These are phyloP conservation scores for Paraphaeosphaeria minitans DNA, from an alignment of 2,329 filamentous ascomycete species.

Conservation along the genomic window DNA sequence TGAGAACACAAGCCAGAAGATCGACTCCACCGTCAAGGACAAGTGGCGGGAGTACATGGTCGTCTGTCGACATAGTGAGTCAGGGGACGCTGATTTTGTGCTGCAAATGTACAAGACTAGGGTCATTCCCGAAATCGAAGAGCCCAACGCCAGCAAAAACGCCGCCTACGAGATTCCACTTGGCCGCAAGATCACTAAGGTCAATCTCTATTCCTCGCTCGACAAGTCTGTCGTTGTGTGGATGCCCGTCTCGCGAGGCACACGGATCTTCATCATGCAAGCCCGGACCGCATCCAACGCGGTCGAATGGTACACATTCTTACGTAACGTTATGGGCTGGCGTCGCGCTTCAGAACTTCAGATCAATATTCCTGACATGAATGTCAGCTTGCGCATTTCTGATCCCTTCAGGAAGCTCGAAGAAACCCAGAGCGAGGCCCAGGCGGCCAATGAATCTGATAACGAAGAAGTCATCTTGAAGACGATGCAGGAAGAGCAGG, in stretches of 20 bases:
- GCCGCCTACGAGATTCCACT: constrained; percentile 64
- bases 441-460: constrained; percentile 51
- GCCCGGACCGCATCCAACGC: constrained; percentile 65
- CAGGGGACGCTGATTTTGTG: constrained; percentile 60
- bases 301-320: constrained; percentile 72
- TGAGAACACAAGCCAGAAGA: constrained; percentile 65
- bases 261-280: constrained; percentile 64
- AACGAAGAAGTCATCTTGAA: constrained; percentile 53
- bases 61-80: constrained; percentile 64
- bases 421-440: constrained; percentile 47
- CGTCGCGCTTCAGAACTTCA: constrained; percentile 61
- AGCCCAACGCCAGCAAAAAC: constrained; percentile 56
- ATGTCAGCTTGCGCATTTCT: constrained; percentile 62
- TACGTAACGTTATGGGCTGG: constrained; percentile 65
- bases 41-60: constrained; percentile 70
- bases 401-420: constrained; percentile 64
- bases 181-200: constrained; percentile 57
- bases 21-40: constrained; percentile 63
- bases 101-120: constrained; percentile 67
- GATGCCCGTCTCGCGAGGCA: constrained; percentile 59
- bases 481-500: constrained; percentile 58
- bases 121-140: constrained; percentile 66
- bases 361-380: constrained; percentile 67
- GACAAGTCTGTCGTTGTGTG: constrained; percentile 72
- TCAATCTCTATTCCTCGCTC: constrained; percentile 68